phyloP scores from a whole-genome alignment of 2,329 filamentous ascomycete species.

The Aphanoascus verrucosus region DNA sequence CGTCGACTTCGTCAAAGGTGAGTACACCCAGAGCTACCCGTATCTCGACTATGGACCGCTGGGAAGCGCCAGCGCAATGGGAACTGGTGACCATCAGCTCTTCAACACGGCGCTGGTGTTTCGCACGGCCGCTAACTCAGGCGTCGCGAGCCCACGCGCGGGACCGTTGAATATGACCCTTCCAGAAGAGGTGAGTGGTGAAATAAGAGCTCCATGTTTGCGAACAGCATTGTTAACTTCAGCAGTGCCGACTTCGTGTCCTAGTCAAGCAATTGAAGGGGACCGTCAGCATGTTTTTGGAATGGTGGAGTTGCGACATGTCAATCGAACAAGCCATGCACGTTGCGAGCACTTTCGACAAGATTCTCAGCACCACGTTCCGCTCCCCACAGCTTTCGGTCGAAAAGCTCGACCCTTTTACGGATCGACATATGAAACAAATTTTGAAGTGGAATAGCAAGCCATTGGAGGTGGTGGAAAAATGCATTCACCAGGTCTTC shows the following conservation, averaged over 20 bases:
- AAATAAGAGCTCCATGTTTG: background rate
- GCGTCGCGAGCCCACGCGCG: slow-evolving; percentile 14
- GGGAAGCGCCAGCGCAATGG: slow-evolving; percentile 7
- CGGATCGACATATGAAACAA: slow-evolving; percentile 45
- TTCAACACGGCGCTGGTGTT: slow-evolving; percentile 32
- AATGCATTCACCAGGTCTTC: slow-evolving; percentile 31
- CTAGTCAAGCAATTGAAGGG: slow-evolving; percentile 28
- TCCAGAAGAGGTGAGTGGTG: slow-evolving; percentile 26
- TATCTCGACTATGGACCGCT: slow-evolving; percentile 12
- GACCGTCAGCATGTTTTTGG: slow-evolving; percentile 29
- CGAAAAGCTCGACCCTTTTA: slow-evolving; percentile 44
- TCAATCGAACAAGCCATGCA: slow-evolving; percentile 33
- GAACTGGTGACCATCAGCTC: slow-evolving; percentile 19
- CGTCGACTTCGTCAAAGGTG: slow-evolving; percentile 22
- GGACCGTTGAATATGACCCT: slow-evolving; percentile 23
- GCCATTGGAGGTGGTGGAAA: slow-evolving; percentile 30
- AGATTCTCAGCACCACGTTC: slow-evolving; percentile 41
- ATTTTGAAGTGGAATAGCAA: slow-evolving; percentile 45
- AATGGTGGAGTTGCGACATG: slow-evolving; percentile 32
- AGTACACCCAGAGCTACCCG: slow-evolving; percentile 10
- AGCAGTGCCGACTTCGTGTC: slow-evolving; percentile 28
- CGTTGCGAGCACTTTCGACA: slow-evolving; percentile 45
- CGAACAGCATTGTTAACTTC: slow-evolving; percentile 8
- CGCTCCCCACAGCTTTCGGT: slow-evolving; percentile 34
- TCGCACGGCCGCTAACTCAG: slow-evolving; percentile 23